A percentile compares a stretch with the other conserved stretches of the same genome.
Evolutionary conservation across 306 rosid genomes (phyloP).

Genomic region (Prosopis cineraria): DNA sequence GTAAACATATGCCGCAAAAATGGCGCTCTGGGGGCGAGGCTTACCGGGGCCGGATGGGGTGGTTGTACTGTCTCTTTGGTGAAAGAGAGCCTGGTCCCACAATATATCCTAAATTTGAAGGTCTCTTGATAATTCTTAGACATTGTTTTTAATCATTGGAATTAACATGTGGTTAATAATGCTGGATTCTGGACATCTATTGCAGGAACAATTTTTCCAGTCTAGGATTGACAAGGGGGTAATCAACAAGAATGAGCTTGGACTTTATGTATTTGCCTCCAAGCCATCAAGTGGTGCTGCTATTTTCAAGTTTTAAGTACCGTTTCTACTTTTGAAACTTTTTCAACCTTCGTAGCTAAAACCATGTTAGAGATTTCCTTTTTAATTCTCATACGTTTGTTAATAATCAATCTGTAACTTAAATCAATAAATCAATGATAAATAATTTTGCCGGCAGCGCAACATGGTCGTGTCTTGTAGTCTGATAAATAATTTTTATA

Average conservation of each 20-base stretch:
- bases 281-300: constrained; percentile 24
- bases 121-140: constrained; percentile 39
- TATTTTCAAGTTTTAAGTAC: constrained; percentile 3
- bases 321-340: background rate
- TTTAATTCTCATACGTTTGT: background rate
- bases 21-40: constrained; percentile 94
- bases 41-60: constrained; percentile 99
- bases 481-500: no score
- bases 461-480: background rate
- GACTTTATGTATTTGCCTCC: constrained; percentile 16
- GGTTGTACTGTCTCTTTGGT: constrained; percentile 97
- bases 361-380: background rate
- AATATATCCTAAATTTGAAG: constrained; percentile 86
- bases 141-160: background rate
- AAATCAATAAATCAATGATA: background rate
- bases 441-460: background rate
- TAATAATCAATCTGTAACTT: background rate
- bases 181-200: constrained; percentile 15
- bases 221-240: constrained; percentile 17
- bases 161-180: constrained; percentile 26
- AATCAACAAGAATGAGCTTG: constrained; percentile 2
- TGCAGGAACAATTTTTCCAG: constrained; percentile 60
- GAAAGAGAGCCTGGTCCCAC: constrained; percentile 84
- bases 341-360: background rate
- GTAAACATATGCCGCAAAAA: constrained; percentile 58